Evolutionary conservation across 495 filamentous ascomycete genomes (phyloP).

Genomic region (Rostrohypoxylon terebratum): DNA sequence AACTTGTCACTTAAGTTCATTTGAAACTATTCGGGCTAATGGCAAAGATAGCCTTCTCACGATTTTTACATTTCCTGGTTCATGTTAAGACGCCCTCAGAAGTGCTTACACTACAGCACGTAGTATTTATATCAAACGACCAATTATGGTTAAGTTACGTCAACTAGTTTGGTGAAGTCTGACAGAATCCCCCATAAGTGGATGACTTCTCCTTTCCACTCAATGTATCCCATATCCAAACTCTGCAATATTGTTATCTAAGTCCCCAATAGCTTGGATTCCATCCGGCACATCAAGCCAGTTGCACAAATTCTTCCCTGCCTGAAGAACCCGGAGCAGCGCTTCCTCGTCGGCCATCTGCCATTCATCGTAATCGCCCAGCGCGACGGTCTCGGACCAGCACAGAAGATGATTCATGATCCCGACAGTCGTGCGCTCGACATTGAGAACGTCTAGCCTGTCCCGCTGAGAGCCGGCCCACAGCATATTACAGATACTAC

Average conservation of each 20-base stretch:
- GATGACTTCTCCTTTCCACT: neutral
- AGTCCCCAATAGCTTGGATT: slow-evolving; percentile 7
- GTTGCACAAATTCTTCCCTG: slow-evolving; percentile 27
- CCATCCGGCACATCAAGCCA: slow-evolving; percentile 33
- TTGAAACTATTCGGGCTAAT: too few species aligned
- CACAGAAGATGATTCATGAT: slow-evolving; percentile 42
- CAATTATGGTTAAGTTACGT: neutral
- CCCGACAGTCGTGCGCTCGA: slow-evolving; percentile 36
- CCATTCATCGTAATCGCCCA: slow-evolving; percentile 40
- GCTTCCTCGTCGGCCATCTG: slow-evolving; percentile 11
- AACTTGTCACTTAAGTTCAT: too few species aligned
- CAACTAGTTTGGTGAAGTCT: neutral
- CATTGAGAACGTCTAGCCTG: slow-evolving; percentile 31
- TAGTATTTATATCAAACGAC: neutral
- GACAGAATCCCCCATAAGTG: neutral
- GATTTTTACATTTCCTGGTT: neutral
- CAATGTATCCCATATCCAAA: neutral
- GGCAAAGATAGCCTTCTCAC: neutral
- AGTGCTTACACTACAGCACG: neutral
- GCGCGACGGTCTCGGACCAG: slow-evolving; percentile 47
- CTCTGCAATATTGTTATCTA: slow-evolving; percentile 9
- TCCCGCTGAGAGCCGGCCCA: slow-evolving; percentile 42
- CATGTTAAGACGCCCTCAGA: neutral
- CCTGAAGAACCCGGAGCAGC: slow-evolving; percentile 19
- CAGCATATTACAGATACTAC: slow-evolving; percentile 47